These are phyloP conservation scores for Bigelowiella natans DNA, from an alignment of 78 protist genomes.

Conservation along the genomic window DNA sequence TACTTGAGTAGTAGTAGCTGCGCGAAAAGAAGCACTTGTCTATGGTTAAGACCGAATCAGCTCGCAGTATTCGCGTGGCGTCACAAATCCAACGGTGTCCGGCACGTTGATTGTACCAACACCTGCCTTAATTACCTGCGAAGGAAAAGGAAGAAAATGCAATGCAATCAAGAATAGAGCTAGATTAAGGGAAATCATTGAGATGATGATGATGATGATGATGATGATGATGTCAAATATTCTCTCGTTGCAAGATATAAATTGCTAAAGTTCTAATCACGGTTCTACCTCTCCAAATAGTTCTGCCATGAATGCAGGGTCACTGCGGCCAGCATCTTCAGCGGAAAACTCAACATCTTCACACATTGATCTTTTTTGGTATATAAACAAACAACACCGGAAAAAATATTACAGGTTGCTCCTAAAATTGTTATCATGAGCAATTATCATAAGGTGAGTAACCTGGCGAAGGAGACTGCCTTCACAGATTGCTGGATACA, in stretches of 20 bases:
- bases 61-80: constrained; percentile 39
- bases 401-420: too few relatives aligned
- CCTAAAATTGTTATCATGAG: too few relatives aligned
- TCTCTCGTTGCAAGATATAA: too few relatives aligned
- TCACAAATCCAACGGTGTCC: constrained; percentile 56
- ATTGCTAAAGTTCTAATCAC: too few relatives aligned
- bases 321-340: constrained; percentile 61
- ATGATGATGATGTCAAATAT: too few relatives aligned
- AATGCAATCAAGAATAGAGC: neutral
- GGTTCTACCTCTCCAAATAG: constrained; percentile 8
- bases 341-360: constrained; percentile 52
- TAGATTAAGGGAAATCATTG: neutral
- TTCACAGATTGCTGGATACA: constrained; percentile 22
- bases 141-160: neutral
- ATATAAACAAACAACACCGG: too few relatives aligned
- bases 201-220: too few relatives aligned
- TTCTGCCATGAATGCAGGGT: constrained; percentile 34
- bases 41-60: neutral
- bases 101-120: constrained; percentile 58
- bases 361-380: too few relatives aligned
- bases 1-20: too few relatives aligned
- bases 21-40: too few relatives aligned
- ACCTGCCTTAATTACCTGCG: constrained; percentile 47
- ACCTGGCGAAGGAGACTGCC: constrained; percentile 26
- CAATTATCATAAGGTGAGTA: too few relatives aligned